These are phyloP conservation scores for Colletotrichum echinochloae DNA, from an alignment of 2,329 filamentous ascomycete species.

Conservation along the genomic window DNA sequence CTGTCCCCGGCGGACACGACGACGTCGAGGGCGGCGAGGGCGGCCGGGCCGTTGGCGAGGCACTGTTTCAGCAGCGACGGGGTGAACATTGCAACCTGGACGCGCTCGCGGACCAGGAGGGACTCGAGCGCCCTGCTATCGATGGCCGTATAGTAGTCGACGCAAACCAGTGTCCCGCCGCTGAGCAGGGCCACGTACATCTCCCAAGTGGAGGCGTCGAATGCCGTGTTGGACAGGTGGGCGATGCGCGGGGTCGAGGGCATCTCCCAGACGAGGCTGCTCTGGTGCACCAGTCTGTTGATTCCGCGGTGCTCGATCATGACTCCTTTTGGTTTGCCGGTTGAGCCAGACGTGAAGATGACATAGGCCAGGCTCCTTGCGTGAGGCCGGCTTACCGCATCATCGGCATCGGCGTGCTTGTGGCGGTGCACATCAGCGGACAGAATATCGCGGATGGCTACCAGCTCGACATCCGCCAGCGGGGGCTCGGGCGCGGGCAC, in stretches of 20 bases:
- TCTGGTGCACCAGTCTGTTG: neutral
- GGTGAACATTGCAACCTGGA: neutral
- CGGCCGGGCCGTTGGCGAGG: neutral
- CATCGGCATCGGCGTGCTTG: too few species aligned
- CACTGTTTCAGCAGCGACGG: conserved; percentile 2
- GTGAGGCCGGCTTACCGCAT: too few species aligned
- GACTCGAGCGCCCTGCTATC: neutral
- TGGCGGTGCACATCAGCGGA: too few species aligned
- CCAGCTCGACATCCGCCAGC: conserved; percentile 1
- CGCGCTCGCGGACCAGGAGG: neutral
- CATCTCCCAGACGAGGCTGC: neutral
- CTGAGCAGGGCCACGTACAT: neutral
- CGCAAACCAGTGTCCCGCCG: neutral
- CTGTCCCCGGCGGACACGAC: neutral
- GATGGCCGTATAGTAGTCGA: conserved; percentile 12
- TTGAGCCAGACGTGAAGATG: conserved; percentile 8
- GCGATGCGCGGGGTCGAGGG: neutral
- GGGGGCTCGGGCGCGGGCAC: neutral
- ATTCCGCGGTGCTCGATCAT: conserved; percentile 18
- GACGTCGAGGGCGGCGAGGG: neutral
- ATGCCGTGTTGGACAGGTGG: conserved; percentile 6
- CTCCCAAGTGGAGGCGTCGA: neutral
- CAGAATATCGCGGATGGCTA: too few species aligned
- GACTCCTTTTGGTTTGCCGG: conserved; percentile 9
- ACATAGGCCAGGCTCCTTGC: conserved; percentile 6